Evolutionary conservation across 2,329 filamentous ascomycete species (phyloP).

Genomic region (Teratosphaeria viscida): DNA sequence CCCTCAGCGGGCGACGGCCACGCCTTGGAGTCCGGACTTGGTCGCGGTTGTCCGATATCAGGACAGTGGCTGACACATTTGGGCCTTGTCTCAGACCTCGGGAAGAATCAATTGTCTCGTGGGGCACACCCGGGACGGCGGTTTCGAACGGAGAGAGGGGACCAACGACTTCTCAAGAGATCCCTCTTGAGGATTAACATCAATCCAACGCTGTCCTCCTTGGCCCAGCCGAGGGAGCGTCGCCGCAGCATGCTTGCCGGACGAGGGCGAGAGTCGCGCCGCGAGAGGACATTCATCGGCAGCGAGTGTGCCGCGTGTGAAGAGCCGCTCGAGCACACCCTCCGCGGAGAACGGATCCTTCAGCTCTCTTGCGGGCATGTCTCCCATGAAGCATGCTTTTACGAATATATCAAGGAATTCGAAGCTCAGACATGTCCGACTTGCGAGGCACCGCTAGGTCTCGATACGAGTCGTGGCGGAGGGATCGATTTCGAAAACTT

Average conservation of each 20-base stretch:
- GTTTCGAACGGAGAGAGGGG: neutral
- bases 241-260: conserved; percentile 24
- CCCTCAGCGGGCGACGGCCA: conserved; percentile 11
- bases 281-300: conserved; percentile 90
- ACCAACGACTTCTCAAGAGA: neutral
- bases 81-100: conserved; percentile 12
- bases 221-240: conserved; percentile 12
- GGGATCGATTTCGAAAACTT: conserved; percentile 80
- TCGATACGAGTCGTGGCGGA: conserved; percentile 86
- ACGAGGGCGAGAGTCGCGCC: conserved; percentile 40
- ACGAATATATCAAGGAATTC: conserved; percentile 92
- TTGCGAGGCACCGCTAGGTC: conserved; percentile 80
- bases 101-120: conserved; percentile 10
- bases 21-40: neutral
- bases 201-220: conserved; percentile 8
- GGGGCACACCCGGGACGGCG: conserved; percentile 12
- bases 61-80: conserved; percentile 10
- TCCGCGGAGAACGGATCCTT: conserved; percentile 84
- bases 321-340: conserved; percentile 88
- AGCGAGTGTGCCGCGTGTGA: conserved; percentile 94
- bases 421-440: conserved; percentile 90
- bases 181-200: conserved; percentile 5
- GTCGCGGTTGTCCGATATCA: neutral
- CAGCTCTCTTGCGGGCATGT: conserved; percentile 97
- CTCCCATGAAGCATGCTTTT: conserved; percentile 95